These are phyloP conservation scores for Stylosanthes scabra DNA, from an alignment of 331 rosid genomes.

Conservation along the genomic window DNA sequence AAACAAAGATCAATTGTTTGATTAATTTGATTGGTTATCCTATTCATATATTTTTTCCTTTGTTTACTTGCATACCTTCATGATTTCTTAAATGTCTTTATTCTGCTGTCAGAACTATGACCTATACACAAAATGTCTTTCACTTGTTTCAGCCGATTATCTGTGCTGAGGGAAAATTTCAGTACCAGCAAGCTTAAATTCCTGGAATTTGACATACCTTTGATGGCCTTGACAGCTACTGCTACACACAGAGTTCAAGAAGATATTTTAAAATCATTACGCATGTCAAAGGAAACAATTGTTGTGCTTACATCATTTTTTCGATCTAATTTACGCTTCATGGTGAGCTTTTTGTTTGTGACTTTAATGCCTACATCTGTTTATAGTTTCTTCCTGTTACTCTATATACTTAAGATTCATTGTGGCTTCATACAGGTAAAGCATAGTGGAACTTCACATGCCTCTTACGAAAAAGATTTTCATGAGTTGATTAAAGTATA, in stretches of 20 bases:
- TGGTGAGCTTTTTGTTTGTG: conserved; percentile 56
- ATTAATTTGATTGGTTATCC: conserved; percentile 4
- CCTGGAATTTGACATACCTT: conserved; percentile 72
- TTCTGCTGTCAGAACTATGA: conserved; percentile 26
- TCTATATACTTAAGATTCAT: conserved; percentile 17
- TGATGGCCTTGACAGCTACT: conserved; percentile 98
- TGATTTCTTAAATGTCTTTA: conserved; percentile 9
- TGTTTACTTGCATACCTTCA: conserved; percentile 16
- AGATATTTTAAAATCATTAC: conserved; percentile 78
- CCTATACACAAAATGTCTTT: conserved; percentile 21
- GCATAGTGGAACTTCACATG: conserved; percentile 74
- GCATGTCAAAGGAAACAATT: conserved; percentile 75
- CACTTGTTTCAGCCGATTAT: conserved; percentile 72
- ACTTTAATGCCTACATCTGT: conserved; percentile 2
- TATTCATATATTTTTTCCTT: conserved; percentile 17
- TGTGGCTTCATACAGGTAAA: conserved; percentile 62
- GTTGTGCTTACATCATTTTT: conserved; percentile 86
- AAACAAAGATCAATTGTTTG: conserved; percentile 9
- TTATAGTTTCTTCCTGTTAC: background rate
- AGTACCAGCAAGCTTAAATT: conserved; percentile 62
- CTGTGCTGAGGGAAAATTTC: conserved; percentile 79
- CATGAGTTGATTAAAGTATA: conserved; percentile 59
- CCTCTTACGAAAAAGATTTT: conserved; percentile 78
- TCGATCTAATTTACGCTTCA: conserved; percentile 76
- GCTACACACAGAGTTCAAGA: conserved; percentile 78